phyloP scores from a whole-genome alignment of 768 basidiomycete species.

The Exidia glandulosa region DNA sequence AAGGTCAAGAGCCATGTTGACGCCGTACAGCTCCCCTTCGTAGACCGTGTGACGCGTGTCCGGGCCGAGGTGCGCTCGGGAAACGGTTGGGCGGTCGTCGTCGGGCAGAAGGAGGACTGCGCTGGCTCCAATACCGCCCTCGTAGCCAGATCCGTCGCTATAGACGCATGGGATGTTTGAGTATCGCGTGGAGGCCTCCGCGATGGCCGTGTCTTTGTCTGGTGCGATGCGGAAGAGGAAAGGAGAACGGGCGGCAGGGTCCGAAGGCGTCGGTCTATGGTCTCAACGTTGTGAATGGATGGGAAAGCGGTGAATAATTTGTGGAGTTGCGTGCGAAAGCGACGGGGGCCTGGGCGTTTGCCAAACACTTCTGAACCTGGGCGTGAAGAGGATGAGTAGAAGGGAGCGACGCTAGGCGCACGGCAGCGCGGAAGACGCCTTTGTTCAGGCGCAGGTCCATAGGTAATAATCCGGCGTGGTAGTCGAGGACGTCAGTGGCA shows the following conservation, averaged over 20 bases:
- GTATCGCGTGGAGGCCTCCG: background rate
- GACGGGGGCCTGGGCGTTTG: background rate
- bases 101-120: background rate
- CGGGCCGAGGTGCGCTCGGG: background rate
- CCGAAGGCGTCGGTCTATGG: background rate
- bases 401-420: background rate
- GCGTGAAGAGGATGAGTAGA: background rate
- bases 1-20: background rate
- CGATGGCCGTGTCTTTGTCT: background rate
- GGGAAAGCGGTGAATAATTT: background rate
- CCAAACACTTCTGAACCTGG: background rate
- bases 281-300: slow-evolving; percentile 1
- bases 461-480: slow-evolving; percentile 2
- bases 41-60: slow-evolving; percentile 3
- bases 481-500: slow-evolving; percentile 2
- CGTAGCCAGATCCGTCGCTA: slow-evolving; percentile 2
- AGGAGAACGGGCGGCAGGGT: background rate
- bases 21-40: slow-evolving; percentile 1
- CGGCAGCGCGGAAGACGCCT: background rate
- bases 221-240: background rate
- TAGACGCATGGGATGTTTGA: background rate
- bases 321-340: slow-evolving; percentile 1
- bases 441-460: background rate
- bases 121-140: slow-evolving; percentile 3
- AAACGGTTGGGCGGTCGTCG: background rate